Base-by-base conservation (phyloP, 306 rosid species). In the Senna tora region DNA sequence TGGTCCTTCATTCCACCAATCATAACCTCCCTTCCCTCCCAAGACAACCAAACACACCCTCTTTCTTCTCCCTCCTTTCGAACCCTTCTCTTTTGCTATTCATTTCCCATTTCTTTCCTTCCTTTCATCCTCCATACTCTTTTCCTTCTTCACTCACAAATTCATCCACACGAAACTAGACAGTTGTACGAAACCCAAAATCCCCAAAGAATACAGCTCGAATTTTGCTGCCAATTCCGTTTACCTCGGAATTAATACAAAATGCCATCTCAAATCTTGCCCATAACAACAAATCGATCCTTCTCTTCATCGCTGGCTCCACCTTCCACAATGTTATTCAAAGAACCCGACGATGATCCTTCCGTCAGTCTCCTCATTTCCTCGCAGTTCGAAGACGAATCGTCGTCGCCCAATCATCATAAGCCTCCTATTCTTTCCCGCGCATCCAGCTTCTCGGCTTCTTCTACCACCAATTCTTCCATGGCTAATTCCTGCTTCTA, bases 261-360 rank as follows among this genome's bases (percentile, higher is more conserved):
- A 55, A 92, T 92, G 98, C 86, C 91, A 21, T 90, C 96, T 71
- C 84, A 80, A 15, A 77, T 83, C 25, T 62, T 92, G 12, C 88
- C 95, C 51, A 52, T 84, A 6, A 28, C 91, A 21, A 84, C 91
- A 21, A 84, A 83, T 30, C 79, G 70, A 34, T 42, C 49, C 38
- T 38, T 8, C 30, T 61, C 3, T 34, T 34, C 46, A 8, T 15
- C 64, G 21, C 21, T 36, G 20, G 72, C 39, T 42, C 47, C 79
- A 34, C n/a, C 79, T 21, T 20, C 72, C 1, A 46, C 75, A 33
- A 65, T 78, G 68, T 21, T 85, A 14, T 22, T 81, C 62, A 77
- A 69, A 67, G 22, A 7, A 1, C 72, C 42, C 0, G 74, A 85
- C 3, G 83, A 81, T 16, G 86, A 85, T 30, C 89, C 87, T n/a